Evolutionary conservation across 2,329 filamentous ascomycete genomes (phyloP).

Genomic region (Pseudocercospora eumusae): DNA sequence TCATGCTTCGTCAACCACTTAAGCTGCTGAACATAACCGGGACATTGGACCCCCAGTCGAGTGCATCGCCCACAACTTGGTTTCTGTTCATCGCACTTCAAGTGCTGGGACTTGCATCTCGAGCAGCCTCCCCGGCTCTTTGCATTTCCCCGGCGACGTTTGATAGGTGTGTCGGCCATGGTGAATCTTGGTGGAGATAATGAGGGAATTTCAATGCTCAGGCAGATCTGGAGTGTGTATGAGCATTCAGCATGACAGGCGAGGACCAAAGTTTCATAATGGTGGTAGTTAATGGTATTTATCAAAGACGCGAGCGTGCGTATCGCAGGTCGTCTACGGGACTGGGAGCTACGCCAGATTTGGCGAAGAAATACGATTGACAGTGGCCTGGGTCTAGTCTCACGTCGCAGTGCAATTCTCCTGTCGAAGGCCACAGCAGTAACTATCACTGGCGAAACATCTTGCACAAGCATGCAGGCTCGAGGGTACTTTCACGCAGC

Average conservation of each 20-base stretch:
- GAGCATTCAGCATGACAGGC: constrained; percentile 1
- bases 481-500: no score
- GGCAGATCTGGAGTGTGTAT: background rate
- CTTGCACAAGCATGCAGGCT: no score
- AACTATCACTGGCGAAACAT: no score
- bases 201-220: constrained; percentile 6
- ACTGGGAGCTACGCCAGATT: background rate
- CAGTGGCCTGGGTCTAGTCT: background rate
- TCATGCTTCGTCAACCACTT: constrained; percentile 20
- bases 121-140: constrained; percentile 21
- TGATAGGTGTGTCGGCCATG: background rate
- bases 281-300: background rate
- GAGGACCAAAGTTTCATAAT: background rate
- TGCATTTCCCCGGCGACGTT: constrained; percentile 2
- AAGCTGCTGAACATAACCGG: constrained; percentile 18
- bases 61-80: constrained; percentile 19
- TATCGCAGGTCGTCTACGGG: background rate
- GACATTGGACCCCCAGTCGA: constrained; percentile 19
- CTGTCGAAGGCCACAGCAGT: no score
- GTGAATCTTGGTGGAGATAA: background rate
- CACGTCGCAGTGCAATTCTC: background rate
- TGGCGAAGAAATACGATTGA: background rate
- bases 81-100: constrained; percentile 25
- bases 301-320: background rate
- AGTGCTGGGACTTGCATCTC: constrained; percentile 25